Conservation (phyloP, 1,139 yeast species). For the Debaryomycetaceae sp. region DNA sequence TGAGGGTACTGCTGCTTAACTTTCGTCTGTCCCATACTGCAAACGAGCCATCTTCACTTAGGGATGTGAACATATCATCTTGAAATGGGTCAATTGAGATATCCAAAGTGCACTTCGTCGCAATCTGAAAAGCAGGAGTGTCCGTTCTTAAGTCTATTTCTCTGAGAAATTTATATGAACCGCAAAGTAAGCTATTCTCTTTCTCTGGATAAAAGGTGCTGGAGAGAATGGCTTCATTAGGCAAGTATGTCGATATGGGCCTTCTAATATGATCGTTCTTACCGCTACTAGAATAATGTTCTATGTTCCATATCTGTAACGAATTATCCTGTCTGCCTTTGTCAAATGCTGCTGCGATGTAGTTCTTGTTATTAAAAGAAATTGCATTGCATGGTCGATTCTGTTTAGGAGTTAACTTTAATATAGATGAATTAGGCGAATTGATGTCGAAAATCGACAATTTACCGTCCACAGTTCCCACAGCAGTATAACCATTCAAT, state of each 20-base stretch:
- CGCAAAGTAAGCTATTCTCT: slow-evolving; percentile 58
- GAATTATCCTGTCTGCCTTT: slow-evolving; percentile 77
- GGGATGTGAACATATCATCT: slow-evolving; percentile 64
- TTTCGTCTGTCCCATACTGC: slow-evolving; percentile 87
- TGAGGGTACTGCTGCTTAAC: slow-evolving; percentile 27
- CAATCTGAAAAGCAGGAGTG: slow-evolving; percentile 70
- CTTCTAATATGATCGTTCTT: slow-evolving; percentile 45
- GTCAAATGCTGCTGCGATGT: slow-evolving; percentile 78
- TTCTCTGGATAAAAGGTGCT: slow-evolving; percentile 64
- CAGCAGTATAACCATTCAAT: slow-evolving; percentile 60
- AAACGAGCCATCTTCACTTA: slow-evolving; percentile 80
- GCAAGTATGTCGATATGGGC: slow-evolving; percentile 60
- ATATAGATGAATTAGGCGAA: slow-evolving; percentile 31
- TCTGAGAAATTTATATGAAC: slow-evolving; percentile 73
- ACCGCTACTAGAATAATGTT: slow-evolving; percentile 45
- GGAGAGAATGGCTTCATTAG: slow-evolving; percentile 74
- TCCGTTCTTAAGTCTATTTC: slow-evolving; percentile 74
- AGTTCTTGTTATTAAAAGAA: slow-evolving; percentile 61
- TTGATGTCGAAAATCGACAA: slow-evolving; percentile 63
- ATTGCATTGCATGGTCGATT: slow-evolving; percentile 73
- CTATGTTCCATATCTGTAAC: slow-evolving; percentile 79
- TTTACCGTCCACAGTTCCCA: slow-evolving; percentile 72
- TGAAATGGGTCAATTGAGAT: slow-evolving; percentile 66
- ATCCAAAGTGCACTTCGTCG: slow-evolving; percentile 71
- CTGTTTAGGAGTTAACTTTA: slow-evolving; percentile 61